These are phyloP conservation scores for Talaromyces sp. DNA, from an alignment of 2,329 filamentous ascomycete species.

Conservation along the genomic window DNA sequence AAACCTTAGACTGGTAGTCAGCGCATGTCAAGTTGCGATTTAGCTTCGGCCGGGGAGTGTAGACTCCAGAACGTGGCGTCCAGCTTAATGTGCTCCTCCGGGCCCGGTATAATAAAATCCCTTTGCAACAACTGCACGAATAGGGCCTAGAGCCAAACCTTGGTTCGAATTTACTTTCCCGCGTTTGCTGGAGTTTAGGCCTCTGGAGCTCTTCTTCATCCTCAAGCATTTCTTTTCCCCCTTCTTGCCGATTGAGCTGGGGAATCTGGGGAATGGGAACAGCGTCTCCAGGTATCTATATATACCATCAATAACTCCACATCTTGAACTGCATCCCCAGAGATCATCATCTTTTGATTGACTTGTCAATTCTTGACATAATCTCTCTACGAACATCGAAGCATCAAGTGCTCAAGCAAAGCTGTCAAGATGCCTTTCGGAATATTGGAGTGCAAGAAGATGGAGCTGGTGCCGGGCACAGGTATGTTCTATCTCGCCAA, in stretches of 20 bases:
- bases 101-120: neutral
- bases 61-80: neutral
- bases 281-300: neutral
- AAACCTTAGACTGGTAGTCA: neutral
- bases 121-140: neutral
- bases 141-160: neutral
- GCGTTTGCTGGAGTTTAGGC: neutral
- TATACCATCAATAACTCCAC: neutral
- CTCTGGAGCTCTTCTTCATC: neutral
- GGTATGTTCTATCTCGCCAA: slow-evolving; percentile 2
- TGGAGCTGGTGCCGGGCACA: slow-evolving; percentile 16
- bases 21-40: neutral
- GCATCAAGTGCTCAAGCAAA: neutral
- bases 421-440: slow-evolving; percentile 14
- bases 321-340: neutral
- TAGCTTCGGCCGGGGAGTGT: neutral
- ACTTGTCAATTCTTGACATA: neutral
- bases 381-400: neutral
- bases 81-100: neutral
- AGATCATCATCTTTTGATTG: neutral
- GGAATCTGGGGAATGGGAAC: neutral
- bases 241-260: neutral
- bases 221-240: neutral
- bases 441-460: slow-evolving; percentile 15
- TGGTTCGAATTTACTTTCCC: neutral